Base-by-base conservation (phyloP, 495 filamentous ascomycete genomes). In the Diplogelasinospora grovesii region DNA sequence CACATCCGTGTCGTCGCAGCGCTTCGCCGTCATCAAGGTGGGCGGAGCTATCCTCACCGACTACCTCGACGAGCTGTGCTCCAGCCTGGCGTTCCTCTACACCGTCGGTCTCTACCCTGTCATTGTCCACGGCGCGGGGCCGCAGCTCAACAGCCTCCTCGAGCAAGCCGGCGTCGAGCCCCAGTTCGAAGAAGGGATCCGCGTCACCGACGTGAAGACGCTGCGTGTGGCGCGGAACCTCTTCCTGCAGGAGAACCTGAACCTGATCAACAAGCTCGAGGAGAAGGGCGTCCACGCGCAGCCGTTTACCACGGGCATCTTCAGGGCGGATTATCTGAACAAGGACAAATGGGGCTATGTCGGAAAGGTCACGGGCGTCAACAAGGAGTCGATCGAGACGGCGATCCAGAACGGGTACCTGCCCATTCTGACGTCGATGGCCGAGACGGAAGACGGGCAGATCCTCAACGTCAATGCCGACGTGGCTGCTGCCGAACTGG, bases 21-120 rank as follows among this genome's bases (percentile, higher is more conserved):
- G 95, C 56, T 98, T 98, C 63, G 92, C 92, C 51, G 92, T 98
- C 36, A 96, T 98, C 64, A 98, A 98, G 72, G 93, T 98, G 37
- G 92, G 92, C 16, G 92, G 92, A 36, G 92, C 93, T 36, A 97
- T 97, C 53, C 81, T 98, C 52, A 95, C 90, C 44, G 90, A 97
- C 61, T 86, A 95, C 67, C 73, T 94, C 37, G 83, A 94, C 59
- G 85, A 84, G 30, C 75, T 98, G 36, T 92, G 87, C 49, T 85
- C 82, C 24, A 85, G 85, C 7, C 73, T 98, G 41, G 85, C 86
- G 13, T 93, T 95, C 69, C 78, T 98, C 21, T 89, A 95, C 70
- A 83, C 92, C 71, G 86, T 97, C 63, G 92, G 93, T 20, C 76
- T 98, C 23, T 97, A 83, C 64, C 92, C 92, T 26, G 85, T 98